Evolutionary conservation across 2,329 filamentous ascomycete genomes (phyloP).

Genomic region (Endothia cerciana): DNA sequence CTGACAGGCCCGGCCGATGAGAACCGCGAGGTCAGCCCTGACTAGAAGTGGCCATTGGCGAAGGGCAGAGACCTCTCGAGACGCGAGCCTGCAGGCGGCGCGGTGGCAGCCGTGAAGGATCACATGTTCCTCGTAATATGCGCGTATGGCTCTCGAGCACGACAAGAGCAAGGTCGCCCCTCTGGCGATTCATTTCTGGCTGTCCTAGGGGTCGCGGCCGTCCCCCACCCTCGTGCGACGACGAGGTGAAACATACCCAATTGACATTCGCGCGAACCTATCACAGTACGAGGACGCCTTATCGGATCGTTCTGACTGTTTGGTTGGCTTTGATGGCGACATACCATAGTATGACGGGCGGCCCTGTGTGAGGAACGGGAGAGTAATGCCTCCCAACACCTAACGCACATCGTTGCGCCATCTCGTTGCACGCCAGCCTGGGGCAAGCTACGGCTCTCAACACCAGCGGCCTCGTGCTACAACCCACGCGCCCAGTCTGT

Average conservation of each 20-base stretch:
- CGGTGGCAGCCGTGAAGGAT: too few relatives aligned
- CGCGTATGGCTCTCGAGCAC: too few relatives aligned
- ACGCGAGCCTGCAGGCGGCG: too few relatives aligned
- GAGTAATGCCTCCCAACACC: neutral
- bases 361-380: neutral
- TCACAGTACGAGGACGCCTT: slow-evolving; percentile 4
- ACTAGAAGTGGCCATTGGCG: neutral
- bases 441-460: neutral
- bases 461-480: neutral
- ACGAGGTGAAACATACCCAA: slow-evolving; percentile 28
- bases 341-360: too few relatives aligned
- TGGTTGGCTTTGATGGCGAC: neutral
- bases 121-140: too few relatives aligned
- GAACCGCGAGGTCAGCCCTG: neutral
- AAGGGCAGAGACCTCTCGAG: neutral
- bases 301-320: neutral
- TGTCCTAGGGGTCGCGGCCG: neutral
- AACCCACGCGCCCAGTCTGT: neutral
- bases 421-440: neutral
- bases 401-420: neutral
- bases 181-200: neutral
- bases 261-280: slow-evolving; percentile 19
- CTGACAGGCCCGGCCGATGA: neutral
- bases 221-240: slow-evolving; percentile 28
- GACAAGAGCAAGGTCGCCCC: too few relatives aligned